Conservation (phyloP, 306 rosid genomes). For the Trichosanthes truncata region DNA sequence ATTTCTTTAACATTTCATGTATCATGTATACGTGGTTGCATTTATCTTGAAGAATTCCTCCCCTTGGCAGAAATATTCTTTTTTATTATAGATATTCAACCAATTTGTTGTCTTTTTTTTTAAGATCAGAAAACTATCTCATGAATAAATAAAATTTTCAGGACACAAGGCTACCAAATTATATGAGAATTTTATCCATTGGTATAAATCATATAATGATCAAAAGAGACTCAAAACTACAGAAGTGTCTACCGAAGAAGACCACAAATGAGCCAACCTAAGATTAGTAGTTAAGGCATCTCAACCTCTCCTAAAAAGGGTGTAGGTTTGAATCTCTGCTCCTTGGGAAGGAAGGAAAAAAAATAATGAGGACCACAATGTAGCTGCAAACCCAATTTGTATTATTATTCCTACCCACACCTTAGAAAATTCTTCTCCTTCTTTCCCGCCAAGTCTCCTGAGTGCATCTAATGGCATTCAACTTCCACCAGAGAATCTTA, state of each 20-base stretch:
- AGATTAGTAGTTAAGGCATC: background rate
- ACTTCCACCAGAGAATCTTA: background rate
- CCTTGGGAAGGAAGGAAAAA: background rate
- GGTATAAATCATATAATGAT: background rate
- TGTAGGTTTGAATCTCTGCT: background rate
- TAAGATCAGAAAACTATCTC: background rate
- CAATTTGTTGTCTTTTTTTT: background rate
- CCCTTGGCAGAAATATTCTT: background rate
- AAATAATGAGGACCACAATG: background rate
- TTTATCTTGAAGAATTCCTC: background rate
- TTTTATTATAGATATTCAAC: background rate
- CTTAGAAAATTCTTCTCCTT: background rate
- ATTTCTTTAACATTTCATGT: background rate
- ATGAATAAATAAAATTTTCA: background rate
- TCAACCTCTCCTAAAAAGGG: background rate
- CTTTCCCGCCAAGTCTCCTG: background rate
- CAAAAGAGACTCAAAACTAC: background rate
- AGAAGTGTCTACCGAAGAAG: background rate
- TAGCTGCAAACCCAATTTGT: background rate
- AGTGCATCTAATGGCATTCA: background rate
- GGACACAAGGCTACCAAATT: background rate
- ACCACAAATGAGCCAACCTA: background rate
- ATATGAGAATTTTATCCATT: background rate
- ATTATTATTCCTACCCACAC: background rate
- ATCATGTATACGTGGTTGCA: background rate